Percentiles rank a stretch among this genome's conserved stretches.
phyloP scores from a whole-genome alignment of 495 filamentous ascomycete species.

The Penicillium fimorum region DNA sequence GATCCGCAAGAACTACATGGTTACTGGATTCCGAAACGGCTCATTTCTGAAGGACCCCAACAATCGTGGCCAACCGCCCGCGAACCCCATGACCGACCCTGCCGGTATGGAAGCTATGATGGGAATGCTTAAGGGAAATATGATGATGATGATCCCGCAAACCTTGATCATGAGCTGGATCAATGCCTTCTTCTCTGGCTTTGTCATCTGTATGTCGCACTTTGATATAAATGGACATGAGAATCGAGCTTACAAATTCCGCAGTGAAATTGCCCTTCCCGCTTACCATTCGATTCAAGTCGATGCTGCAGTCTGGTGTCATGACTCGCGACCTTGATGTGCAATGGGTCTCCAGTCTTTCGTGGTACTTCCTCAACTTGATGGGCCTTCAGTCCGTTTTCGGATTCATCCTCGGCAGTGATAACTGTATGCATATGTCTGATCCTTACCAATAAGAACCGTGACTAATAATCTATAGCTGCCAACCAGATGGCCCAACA shows the following conservation, averaged over 20 bases:
- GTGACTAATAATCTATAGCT: constrained; percentile 51
- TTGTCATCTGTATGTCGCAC: constrained; percentile 78
- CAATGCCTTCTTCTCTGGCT: constrained; percentile 97
- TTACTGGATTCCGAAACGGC: constrained; percentile 76
- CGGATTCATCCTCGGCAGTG: constrained; percentile 91
- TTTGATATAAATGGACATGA: neutral
- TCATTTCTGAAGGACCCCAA: constrained; percentile 87
- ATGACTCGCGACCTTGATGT: constrained; percentile 95
- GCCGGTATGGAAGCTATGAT: constrained; percentile 99
- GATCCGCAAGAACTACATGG: constrained; percentile 73
- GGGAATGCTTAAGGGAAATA: constrained; percentile 99
- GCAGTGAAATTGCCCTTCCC: constrained; percentile 98
- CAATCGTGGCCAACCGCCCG: constrained; percentile 76
- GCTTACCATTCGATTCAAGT: constrained; percentile 96
- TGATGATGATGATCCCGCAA: constrained; percentile 99
- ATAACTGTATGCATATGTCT: constrained; percentile 68
- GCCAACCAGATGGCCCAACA: constrained; percentile 94
- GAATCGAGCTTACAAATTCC: constrained; percentile 17
- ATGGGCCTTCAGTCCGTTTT: constrained; percentile 98
- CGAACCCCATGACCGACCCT: constrained; percentile 97
- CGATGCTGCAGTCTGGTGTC: constrained; percentile 96
- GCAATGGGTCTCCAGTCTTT: constrained; percentile 95
- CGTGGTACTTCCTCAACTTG: constrained; percentile 97
- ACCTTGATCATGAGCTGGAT: constrained; percentile 99
- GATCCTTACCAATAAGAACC: neutral